These are phyloP conservation scores for Flueggea neowawraea DNA, from an alignment of 441 rosid species.

Conservation along the genomic window DNA sequence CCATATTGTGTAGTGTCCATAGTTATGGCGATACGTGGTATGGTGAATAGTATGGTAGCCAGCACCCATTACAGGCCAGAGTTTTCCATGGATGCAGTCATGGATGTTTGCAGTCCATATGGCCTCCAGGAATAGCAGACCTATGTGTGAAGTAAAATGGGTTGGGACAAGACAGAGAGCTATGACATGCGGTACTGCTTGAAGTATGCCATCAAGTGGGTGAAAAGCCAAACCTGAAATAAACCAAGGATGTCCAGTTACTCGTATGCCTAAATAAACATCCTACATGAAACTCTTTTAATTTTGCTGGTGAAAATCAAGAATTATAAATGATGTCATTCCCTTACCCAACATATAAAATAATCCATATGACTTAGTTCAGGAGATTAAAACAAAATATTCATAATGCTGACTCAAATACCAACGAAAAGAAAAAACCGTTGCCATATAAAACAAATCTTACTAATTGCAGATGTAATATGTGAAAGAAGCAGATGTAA, in stretches of 20 bases:
- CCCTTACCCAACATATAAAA: too few species aligned
- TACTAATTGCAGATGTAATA: too few species aligned
- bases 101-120: constrained; percentile 94
- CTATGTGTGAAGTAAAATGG: constrained; percentile 75
- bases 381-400: too few species aligned
- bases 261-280: neutral
- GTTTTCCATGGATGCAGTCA: constrained; percentile 76
- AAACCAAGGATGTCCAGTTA: constrained; percentile 11
- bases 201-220: constrained; percentile 94
- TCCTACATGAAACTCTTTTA: too few species aligned
- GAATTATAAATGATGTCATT: too few species aligned
- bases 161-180: constrained; percentile 77
- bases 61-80: constrained; percentile 97
- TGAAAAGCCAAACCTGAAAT: constrained; percentile 86
- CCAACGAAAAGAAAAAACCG: too few species aligned
- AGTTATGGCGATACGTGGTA: constrained; percentile 87
- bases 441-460: too few species aligned
- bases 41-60: constrained; percentile 99
- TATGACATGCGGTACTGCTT: constrained; percentile 82
- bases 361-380: too few species aligned
- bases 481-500: too few species aligned
- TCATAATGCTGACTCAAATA: too few species aligned
- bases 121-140: constrained; percentile 71
- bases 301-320: too few species aligned
- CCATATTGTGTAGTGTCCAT: constrained; percentile 96